phyloP scores from a whole-genome alignment of 352 stramenopile genomes.

The Phytopythium vexans region DNA sequence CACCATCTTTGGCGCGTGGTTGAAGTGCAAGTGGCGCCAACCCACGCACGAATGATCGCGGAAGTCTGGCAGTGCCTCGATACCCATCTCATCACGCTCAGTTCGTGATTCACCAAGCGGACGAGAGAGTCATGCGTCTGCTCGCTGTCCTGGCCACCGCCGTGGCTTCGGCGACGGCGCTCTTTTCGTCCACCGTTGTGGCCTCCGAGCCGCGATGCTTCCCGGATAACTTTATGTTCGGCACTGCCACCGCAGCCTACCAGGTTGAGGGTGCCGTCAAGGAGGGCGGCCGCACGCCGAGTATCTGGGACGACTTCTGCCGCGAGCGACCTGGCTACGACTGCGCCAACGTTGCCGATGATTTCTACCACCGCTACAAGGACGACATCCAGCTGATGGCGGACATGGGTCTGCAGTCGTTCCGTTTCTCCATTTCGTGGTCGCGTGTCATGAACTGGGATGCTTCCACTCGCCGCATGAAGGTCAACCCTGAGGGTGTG shows the following conservation, averaged over 20 bases:
- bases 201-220: constrained; percentile 25
- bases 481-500: constrained; percentile 15
- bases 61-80: too few relatives aligned
- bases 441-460: constrained; percentile 33
- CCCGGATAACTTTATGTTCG: constrained; percentile 63
- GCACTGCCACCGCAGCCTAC: constrained; percentile 77
- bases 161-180: not conserved
- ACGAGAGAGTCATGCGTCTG: too few relatives aligned
- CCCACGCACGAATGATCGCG: too few relatives aligned
- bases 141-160: too few relatives aligned
- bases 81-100: too few relatives aligned
- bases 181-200: not conserved
- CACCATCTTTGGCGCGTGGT: too few relatives aligned
- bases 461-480: constrained; percentile 13
- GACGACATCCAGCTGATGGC: constrained; percentile 88
- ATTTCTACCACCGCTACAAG: constrained; percentile 84
- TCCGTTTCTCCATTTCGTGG: constrained; percentile 57
- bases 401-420: constrained; percentile 81
- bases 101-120: too few relatives aligned
- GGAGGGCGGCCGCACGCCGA: constrained; percentile 61
- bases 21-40: too few relatives aligned
- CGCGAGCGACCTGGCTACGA: constrained; percentile 52
- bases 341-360: constrained; percentile 82
- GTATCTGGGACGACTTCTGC: constrained; percentile 92
- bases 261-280: constrained; percentile 89